Evolutionary conservation across 305 asterid species (phyloP).

Genomic region (Ruellia speciosa): DNA sequence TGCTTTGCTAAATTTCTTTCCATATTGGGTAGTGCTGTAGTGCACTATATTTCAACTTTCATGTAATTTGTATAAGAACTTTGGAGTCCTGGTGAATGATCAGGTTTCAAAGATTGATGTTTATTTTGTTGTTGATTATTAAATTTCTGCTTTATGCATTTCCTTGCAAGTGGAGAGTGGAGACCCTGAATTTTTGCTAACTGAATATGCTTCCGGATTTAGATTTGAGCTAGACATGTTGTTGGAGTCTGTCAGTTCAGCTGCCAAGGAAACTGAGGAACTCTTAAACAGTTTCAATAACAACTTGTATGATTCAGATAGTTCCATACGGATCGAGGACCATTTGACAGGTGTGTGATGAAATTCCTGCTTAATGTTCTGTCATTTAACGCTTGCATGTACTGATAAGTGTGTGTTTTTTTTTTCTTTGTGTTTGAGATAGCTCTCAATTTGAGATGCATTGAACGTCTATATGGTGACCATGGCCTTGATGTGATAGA

Average conservation of each 20-base stretch:
- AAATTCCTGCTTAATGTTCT: constrained; percentile 16
- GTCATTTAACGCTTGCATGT: constrained; percentile 9
- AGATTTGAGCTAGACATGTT: constrained; percentile 99
- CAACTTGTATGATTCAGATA: constrained; percentile 49
- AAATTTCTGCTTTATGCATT: constrained; percentile 3
- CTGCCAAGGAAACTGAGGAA: constrained; percentile 85
- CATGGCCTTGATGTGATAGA: constrained; percentile 98
- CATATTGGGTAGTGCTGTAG: constrained; percentile 5
- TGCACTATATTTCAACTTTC: constrained; percentile 11
- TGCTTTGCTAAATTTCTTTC: constrained; percentile 8
- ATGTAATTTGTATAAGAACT: constrained; percentile 1
- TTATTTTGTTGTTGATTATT: constrained; percentile 15
- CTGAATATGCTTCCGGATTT: constrained; percentile 21
- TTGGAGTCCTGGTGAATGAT: not conserved
- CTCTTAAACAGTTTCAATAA: constrained; percentile 55
- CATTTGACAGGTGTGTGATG: constrained; percentile 69
- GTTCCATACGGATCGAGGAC: constrained; percentile 62
- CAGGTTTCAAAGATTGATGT: constrained; percentile 3
- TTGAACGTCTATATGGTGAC: constrained; percentile 96
- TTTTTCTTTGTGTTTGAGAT: constrained; percentile 23
- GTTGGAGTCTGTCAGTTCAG: constrained; percentile 80
- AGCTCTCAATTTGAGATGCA: constrained; percentile 89
- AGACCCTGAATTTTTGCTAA: constrained; percentile 15
- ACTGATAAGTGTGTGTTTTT: constrained; percentile 18
- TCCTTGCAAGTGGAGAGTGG: constrained; percentile 11